These are phyloP conservation scores for Barnettozyma botsteinii DNA, from an alignment of 805 yeast genomes.

Conservation along the genomic window DNA sequence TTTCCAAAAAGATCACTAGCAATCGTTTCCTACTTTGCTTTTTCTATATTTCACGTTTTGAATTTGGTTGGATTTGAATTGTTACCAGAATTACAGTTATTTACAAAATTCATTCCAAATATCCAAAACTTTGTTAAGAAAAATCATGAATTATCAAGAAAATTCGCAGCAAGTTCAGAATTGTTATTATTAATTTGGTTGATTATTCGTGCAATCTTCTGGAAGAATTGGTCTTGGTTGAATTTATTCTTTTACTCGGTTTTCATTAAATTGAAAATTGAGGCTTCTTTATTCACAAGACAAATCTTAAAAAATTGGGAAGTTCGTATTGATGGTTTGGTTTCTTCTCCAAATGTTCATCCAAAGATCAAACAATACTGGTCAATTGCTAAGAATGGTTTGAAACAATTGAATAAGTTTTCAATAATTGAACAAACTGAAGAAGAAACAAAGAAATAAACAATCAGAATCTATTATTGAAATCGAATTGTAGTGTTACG, in stretches of 20 bases:
- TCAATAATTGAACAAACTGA: slow-evolving; percentile 17
- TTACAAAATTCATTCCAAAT: slow-evolving; percentile 21
- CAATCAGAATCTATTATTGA: too few relatives aligned
- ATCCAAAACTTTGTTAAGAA: slow-evolving; percentile 42
- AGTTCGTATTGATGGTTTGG: slow-evolving; percentile 54
- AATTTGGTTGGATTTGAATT: slow-evolving; percentile 61
- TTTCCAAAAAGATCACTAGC: slow-evolving; percentile 60
- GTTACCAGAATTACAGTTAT: slow-evolving; percentile 49
- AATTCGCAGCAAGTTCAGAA: slow-evolving; percentile 56
- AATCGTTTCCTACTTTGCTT: slow-evolving; percentile 66
- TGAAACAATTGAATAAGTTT: slow-evolving; percentile 18
- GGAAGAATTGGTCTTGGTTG: slow-evolving; percentile 57
- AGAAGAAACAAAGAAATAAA: neutral
- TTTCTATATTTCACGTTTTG: slow-evolving; percentile 77
- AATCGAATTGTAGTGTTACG: too few relatives aligned
- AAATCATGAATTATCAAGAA: slow-evolving; percentile 55
- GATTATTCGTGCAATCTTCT: slow-evolving; percentile 50
- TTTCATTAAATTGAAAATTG: slow-evolving; percentile 74
- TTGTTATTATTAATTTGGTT: slow-evolving; percentile 36
- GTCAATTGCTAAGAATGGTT: slow-evolving; percentile 38
- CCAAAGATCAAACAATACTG: slow-evolving; percentile 43
- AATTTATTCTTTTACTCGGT: slow-evolving; percentile 46
- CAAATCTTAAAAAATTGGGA: slow-evolving; percentile 63
- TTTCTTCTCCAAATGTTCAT: slow-evolving; percentile 49
- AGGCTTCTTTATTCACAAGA: slow-evolving; percentile 68